A percentile compares a stretch with the other conserved stretches of the same genome.
Conservation (phyloP, 495 filamentous ascomycete genomes). For the Penicillium verhagenii region DNA sequence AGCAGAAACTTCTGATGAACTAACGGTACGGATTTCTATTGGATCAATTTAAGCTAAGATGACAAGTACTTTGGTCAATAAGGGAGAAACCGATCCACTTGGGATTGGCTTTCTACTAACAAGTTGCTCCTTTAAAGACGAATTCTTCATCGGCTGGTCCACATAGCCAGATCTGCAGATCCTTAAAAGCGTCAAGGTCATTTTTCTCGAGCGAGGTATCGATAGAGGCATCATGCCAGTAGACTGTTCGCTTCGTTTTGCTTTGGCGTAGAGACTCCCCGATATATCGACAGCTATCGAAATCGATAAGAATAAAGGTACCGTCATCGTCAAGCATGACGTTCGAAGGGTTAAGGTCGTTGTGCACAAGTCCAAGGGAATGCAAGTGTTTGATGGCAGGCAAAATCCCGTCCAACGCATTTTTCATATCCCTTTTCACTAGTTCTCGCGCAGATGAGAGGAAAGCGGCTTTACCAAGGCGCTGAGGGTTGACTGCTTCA, state of each 20-base stretch:
- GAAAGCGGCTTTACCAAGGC: conserved; percentile 18
- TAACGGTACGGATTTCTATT: no score
- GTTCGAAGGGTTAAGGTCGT: conserved; percentile 39
- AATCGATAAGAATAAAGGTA: conserved; percentile 41
- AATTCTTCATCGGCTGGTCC: neutral
- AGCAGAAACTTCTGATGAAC: no score
- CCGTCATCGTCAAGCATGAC: conserved; percentile 37
- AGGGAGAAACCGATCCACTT: no score
- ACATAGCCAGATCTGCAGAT: conserved; percentile 15
- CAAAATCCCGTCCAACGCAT: conserved; percentile 22
- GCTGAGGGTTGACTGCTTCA: conserved; percentile 24
- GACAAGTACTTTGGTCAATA: no score
- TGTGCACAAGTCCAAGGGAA: conserved; percentile 34
- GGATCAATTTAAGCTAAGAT: no score
- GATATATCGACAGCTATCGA: conserved; percentile 32
- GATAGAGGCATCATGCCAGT: conserved; percentile 21
- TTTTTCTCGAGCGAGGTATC: conserved; percentile 20
- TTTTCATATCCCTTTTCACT: conserved; percentile 17
- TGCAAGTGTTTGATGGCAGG: conserved; percentile 40
- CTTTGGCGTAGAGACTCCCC: conserved; percentile 21
- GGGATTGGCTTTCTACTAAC: no score
- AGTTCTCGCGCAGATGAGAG: conserved; percentile 16
- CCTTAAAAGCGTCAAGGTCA: conserved; percentile 20
- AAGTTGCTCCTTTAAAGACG: no score
- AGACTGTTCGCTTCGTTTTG: conserved; percentile 20